Evolutionary conservation across 2,329 filamentous ascomycete species (phyloP), one percentile per base, ranked within the genome.

Genomic region (Pseudocercospora crystallina): DNA sequence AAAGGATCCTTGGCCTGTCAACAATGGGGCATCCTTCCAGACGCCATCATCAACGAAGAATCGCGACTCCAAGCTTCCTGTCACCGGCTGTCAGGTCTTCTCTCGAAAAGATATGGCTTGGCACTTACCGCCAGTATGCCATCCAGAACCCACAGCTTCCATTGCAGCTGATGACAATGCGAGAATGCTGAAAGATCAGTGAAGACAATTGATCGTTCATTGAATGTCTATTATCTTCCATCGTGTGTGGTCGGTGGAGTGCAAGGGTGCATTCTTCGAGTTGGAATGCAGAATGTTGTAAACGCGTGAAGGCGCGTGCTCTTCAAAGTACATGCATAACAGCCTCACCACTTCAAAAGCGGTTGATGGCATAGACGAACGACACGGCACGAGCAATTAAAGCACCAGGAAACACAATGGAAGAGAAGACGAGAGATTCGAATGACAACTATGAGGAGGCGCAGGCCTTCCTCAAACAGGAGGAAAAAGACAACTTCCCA

Each of bases 1-100:
- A 60, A 87, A 91, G 58, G 81, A 83, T 53, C 86, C 89, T 59
- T 78, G 83, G 32, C 87, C 87, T 9, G 69, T 84, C 47, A 90
- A 75, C 26, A 89, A 67, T 13, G 87, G 87, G 2, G 87, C 86
- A 42, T 85, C 78, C 62, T 83, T 83, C 85, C 86, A 90, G 53
- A 88, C 70, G 33, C 84, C 83, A 56, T 78, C 76, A 61, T 85
- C 82, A 26, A 72, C 56, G 54, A 72, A 73, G 42, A 67, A 71
- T 37, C 68, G 62, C 1, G 71, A 70, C 43, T 73, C 71, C n/a
- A 74, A 61, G 45, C 73, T 65, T 2, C 53, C 61, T 64, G 52
- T 8, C 13, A 26, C 20, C 20, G 20, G 20, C 20, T 26, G 20
- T 26, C 39, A 10, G 38, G 39, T 31, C 36, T 10, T 12, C 26